Conservation (phyloP, 805 yeast species). For the Lachancea thermotolerans region DNA sequence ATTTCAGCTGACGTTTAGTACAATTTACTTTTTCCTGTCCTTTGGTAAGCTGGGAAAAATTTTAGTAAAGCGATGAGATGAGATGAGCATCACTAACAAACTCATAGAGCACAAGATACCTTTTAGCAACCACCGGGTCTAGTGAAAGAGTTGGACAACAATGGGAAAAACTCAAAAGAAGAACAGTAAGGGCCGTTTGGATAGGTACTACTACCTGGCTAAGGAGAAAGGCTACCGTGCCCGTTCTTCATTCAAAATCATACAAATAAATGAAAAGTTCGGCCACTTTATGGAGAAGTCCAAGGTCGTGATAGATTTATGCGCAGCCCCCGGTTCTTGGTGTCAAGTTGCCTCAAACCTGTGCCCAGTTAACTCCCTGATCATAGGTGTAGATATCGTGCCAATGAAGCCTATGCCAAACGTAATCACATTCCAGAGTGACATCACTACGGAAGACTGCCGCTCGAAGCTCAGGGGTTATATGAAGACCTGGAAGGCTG, state of each 20-base stretch:
- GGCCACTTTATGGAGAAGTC: constrained; percentile 93
- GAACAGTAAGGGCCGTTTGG: constrained; percentile 97
- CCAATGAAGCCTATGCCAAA: constrained; percentile 96
- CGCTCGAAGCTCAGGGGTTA: constrained; percentile 89
- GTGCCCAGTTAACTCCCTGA: constrained; percentile 88
- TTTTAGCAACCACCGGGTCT: too few relatives aligned
- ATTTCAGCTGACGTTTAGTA: neutral
- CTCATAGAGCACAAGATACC: too few relatives aligned
- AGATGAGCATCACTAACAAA: constrained; percentile 1
- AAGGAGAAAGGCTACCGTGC: constrained; percentile 98
- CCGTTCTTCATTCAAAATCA: constrained; percentile 92
- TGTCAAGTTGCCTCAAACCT: constrained; percentile 95
- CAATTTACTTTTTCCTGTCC: constrained; percentile 3
- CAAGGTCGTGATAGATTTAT: constrained; percentile 91
- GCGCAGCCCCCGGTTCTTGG: constrained; percentile 99
- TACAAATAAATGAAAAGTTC: constrained; percentile 93
- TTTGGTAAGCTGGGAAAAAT: constrained; percentile 3
- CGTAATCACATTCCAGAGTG: constrained; percentile 89
- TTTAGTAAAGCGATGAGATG: constrained; percentile 8
- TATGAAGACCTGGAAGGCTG: constrained; percentile 98
- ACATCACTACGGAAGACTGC: constrained; percentile 97
- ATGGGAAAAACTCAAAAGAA: constrained; percentile 95
- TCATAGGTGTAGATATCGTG: constrained; percentile 97
- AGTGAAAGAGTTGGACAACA: neutral
- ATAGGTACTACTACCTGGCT: constrained; percentile 91